Base-by-base conservation (phyloP, 768 basidiomycete genomes). In the Hydnomerulius pinastri region DNA sequence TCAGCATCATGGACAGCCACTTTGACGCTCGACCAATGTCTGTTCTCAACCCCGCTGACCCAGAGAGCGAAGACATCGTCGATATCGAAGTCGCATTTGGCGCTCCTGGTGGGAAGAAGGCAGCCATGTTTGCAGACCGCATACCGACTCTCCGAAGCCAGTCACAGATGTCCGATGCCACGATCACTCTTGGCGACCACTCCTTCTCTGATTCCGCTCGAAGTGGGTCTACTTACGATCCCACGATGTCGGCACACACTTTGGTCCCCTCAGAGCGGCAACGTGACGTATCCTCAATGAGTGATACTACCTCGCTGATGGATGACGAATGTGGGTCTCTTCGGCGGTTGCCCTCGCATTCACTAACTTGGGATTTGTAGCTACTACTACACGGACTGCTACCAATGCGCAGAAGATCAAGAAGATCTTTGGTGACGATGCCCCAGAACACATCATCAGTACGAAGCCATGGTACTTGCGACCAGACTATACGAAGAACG, bases 391-490 rank as follows among this genome's bases (percentile, higher is more conserved):
- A 17, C 68, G 68, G 44, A 17, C 52, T 37, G 30, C 66, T 48
- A 64, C 70, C 3, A 68, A 68, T 59, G 64, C 70, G 5, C 76
- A 76, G 54, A 91, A 93, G 65, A 73, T 91, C 48, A 73, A 77
- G 56, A 80, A 82, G 65, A 71, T 90, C 39, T 75, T 95, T 15
- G 92, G 92, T 2, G 78, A 69, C 24, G 79, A 77, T 27, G 73
- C 73, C 23, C 80, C 81, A 0, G 71, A 71, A 43, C 71, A 73
- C 48, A 73, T 76, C 55, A 67, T 79, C 28, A 72, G 68, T 49
- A 69, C 70, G 50, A 75, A 75, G 61, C 90, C 96, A 2, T 92
- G 89, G 90, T 98, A 90, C 69, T 77, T 99, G 41, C 83, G 82
- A 6, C 82, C 88, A 11, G 89, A 90, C 57, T 92, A 91, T 66